Base-by-base conservation (phyloP, 768 basidiomycete genomes). In the Cubamyces lactineus region DNA sequence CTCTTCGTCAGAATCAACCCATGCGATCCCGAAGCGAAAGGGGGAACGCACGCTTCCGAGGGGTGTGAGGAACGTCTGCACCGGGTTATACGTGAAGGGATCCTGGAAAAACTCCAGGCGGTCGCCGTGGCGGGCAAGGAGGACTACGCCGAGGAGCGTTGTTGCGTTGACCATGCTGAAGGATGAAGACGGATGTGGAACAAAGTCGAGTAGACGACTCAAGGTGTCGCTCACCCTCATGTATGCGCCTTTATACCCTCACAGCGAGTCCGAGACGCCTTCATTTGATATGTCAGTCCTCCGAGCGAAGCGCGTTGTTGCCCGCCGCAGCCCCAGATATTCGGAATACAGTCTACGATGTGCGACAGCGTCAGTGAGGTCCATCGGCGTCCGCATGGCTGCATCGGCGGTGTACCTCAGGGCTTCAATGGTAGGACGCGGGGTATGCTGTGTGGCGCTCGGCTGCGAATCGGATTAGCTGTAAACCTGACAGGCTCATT, bases 21-120 rank as follows among this genome's bases (percentile, higher is more conserved):
- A n/a, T 13, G 21, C 45, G n/a, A 52, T 16, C 47, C 49, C 21
- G 19, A 19, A 26, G 52, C 24, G 23, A 3, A 55, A 6, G 34
- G 57, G 62, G 26, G 17, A 45, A 39, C 48, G 19, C 17, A 69
- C 70, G 49, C 62, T 66, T 7, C 70, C 68, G 7, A 69, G 57
- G 34, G 70, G 68, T 0, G 70, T 69, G 21, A 69, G 65, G 23
- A 62, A 59, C 12, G 70, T 71, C 9, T 52, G 16, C 2, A 65
- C 52, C 9, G 68, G 64, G 53, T 66, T 58, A 49, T 67, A 69
- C 30, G 66, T 71, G 55, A 67, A 47, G 3, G 70, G 70, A 46
- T 71, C 67, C 59, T 71, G 68, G 61, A 68, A 71, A 65, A 69
- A 71, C 26, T 66, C 66, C 17, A 57, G 57, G 15, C 70, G 70